Evolutionary conservation across 116 monocot genomes (phyloP).

Genomic region (Iris pallida): DNA sequence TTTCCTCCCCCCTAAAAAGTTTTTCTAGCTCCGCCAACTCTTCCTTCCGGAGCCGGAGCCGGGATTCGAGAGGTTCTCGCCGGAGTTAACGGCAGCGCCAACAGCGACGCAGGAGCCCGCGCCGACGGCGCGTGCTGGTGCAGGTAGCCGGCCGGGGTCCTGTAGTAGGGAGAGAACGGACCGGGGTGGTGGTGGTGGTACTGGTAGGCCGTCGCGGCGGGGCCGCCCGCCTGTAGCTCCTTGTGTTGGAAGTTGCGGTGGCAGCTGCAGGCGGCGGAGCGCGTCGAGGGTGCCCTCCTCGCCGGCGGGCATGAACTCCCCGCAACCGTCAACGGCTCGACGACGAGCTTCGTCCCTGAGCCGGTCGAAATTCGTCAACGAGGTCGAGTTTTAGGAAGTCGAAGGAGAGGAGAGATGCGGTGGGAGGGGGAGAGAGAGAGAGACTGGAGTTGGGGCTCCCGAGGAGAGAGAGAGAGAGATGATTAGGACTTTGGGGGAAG

Average conservation of each 20-base stretch:
- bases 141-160: conserved; percentile 54
- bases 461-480: no score
- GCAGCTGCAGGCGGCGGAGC: conserved; percentile 72
- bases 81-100: conserved; percentile 83
- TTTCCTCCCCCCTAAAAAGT: no score
- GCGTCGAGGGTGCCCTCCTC: conserved; percentile 66
- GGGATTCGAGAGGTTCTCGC: no score
- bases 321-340: conserved; percentile 85
- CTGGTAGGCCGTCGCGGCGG: neutral
- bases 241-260: conserved; percentile 93
- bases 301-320: conserved; percentile 75
- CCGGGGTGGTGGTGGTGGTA: conserved; percentile 37
- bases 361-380: no score
- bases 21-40: conserved; percentile 36
- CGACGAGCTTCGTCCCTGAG: no score
- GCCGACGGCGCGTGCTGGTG: conserved; percentile 30
- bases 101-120: conserved; percentile 34
- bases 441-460: no score
- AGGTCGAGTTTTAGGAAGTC: no score
- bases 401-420: no score
- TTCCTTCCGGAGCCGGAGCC: no score
- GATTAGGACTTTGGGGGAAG: no score
- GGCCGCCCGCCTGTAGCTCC: no score
- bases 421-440: no score
- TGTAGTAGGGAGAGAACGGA: conserved; percentile 71